Evolutionary conservation across 192 early-diverging fungal species (phyloP), one percentile per base, ranked within the genome.

Genomic region (Diversispora epigaea): DNA sequence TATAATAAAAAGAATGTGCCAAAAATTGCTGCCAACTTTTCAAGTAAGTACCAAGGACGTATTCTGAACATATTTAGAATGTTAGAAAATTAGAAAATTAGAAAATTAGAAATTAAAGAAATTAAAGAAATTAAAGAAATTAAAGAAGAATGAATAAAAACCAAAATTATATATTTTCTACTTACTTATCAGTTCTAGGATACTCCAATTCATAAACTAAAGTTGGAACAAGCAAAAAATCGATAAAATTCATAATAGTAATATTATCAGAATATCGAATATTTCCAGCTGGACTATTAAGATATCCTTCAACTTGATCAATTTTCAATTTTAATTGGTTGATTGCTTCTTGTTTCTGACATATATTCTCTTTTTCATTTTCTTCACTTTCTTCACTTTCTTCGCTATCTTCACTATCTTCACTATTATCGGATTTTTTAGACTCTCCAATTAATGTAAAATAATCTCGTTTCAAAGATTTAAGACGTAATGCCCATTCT

Each of bases 161-260:
- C 25, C 25, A 32, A 32, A 32, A 32, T 32, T 32, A 32, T 32
- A 32, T 32, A 54, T 39, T 40, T 11, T 57, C 32, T 17, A 12
- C 85, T 45, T 87, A 93, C 90, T 73, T 85, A 66, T 80, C 75
- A 9, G 94, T 97, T 44, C 96, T 86, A 50, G 96, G 96, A 77
- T 96, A 98, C 73, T 94, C 90, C 46, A 96, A 82, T 80, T 96
- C 93, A 75, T 98, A 98, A 7, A 98, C 96, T 67, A 98, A 85
- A 9, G 93, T 87, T 9, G 97, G 97, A 11, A 96, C 85, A 10
- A 95, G 80, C 73, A 96, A 82, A 82, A 93, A 98, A 81, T 96
- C 92, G 6, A 89, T 45, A 81, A 91, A 98, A 80, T 97, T 98
- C 44, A 52, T 46, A 62, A 94, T 54, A 7, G 93, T 96, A 41